Evolutionary conservation across 768 basidiomycete species (phyloP).

Genomic region (Suillus plorans): DNA sequence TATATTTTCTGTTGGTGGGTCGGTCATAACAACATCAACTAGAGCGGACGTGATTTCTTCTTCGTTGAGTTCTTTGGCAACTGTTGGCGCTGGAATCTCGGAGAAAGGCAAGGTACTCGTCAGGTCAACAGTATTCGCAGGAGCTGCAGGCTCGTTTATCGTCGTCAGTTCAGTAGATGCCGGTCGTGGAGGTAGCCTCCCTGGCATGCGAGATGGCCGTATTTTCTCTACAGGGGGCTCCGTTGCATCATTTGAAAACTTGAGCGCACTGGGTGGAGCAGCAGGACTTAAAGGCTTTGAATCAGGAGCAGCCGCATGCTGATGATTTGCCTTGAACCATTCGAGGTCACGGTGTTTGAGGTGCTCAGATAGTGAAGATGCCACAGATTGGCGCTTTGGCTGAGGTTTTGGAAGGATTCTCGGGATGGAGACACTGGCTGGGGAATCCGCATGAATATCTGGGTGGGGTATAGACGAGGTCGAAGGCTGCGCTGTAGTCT

Average conservation of each 20-base stretch:
- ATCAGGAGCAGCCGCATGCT: neutral
- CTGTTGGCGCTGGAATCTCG: neutral
- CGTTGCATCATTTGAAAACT: neutral
- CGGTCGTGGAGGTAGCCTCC: slow-evolving; percentile 1
- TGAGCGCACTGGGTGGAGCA: neutral
- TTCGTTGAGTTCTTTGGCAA: neutral
- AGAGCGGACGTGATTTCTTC: neutral
- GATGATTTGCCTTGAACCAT: slow-evolving; percentile 25
- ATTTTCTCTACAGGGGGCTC: neutral
- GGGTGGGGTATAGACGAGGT: neutral
- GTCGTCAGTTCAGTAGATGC: neutral
- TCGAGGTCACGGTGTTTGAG: slow-evolving; percentile 30
- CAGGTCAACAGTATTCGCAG: neutral
- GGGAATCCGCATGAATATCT: neutral
- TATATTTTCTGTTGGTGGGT: neutral
- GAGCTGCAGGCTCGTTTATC: neutral
- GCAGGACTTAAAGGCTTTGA: neutral
- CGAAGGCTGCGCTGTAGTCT: neutral
- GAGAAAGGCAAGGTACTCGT: neutral
- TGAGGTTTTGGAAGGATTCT: slow-evolving; percentile 19
- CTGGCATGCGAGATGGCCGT: slow-evolving; percentile 2
- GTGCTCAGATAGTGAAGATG: slow-evolving; percentile 21
- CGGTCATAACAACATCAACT: neutral
- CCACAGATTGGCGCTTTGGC: slow-evolving; percentile 23
- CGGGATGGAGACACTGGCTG: slow-evolving; percentile 1